Percentiles rank a stretch among this genome's conserved stretches.
Conservation (phyloP, 345 rosid genomes). For the Murraya paniculata region DNA sequence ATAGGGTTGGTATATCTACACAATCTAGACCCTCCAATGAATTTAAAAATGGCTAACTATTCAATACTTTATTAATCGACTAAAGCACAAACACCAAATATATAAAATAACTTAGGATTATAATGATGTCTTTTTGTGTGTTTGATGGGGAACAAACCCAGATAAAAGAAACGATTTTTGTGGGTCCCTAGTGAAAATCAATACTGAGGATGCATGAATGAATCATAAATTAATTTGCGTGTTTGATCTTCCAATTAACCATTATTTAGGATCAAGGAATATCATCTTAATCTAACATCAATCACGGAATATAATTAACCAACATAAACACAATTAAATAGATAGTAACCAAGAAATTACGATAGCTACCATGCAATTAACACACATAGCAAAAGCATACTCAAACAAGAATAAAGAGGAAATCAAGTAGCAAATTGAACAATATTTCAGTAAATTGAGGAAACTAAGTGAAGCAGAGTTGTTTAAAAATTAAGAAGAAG, state of each 20-base stretch:
- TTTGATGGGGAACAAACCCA: constrained; percentile 23
- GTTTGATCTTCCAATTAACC: constrained; percentile 14
- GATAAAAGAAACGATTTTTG: constrained; percentile 10
- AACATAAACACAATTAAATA: neutral
- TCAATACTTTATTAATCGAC: constrained; percentile 12
- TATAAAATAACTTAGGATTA: constrained; percentile 9
- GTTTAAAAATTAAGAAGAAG: neutral
- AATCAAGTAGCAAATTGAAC: neutral
- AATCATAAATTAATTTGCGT: constrained; percentile 19
- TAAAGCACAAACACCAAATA: constrained; percentile 11
- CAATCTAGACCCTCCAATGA: neutral
- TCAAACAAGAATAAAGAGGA: neutral
- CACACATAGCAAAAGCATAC: neutral
- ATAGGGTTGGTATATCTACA: constrained; percentile 11
- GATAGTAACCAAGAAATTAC: neutral
- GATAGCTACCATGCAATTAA: neutral
- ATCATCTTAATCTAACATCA: neutral
- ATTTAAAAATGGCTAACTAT: neutral
- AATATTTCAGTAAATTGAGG: neutral
- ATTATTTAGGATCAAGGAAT: constrained; percentile 9
- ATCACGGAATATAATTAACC: neutral
- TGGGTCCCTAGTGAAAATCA: constrained; percentile 26
- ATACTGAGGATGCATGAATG: constrained; percentile 30
- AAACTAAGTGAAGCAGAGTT: neutral
- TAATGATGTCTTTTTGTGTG: constrained; percentile 8